Evolutionary conservation across 768 basidiomycete species (phyloP).

Genomic region (Termitomyces sp.): DNA sequence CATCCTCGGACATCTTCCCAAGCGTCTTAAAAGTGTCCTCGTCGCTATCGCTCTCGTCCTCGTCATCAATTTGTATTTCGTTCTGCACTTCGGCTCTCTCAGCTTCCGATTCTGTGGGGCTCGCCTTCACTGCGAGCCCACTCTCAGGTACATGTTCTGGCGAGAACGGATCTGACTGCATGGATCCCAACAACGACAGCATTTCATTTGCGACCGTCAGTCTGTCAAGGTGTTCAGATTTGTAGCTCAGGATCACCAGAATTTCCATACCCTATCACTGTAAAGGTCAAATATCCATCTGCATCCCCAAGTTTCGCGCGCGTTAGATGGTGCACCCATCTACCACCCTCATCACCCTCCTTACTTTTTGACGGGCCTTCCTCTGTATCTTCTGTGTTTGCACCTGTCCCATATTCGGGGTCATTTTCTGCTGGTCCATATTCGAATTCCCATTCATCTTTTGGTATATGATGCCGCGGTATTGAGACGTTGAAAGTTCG

Average conservation of each 20-base stretch:
- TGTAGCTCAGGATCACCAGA: neutral
- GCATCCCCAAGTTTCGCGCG: conserved; percentile 65
- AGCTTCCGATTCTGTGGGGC: conserved; percentile 14
- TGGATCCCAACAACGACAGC: conserved; percentile 83
- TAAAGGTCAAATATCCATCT: conserved; percentile 71
- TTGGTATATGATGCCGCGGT: conserved; percentile 86
- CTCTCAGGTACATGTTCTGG: conserved; percentile 43
- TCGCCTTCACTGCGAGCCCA: conserved; percentile 8
- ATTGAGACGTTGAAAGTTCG: conserved; percentile 95
- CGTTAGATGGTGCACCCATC: conserved; percentile 76
- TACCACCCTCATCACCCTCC: conserved; percentile 50
- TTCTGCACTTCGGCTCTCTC: conserved; percentile 17
- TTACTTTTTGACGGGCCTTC: conserved; percentile 20
- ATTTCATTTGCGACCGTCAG: conserved; percentile 90
- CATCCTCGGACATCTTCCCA: conserved; percentile 23
- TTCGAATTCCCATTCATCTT: conserved; percentile 79
- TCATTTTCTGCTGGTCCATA: conserved; percentile 81
- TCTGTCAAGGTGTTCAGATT: conserved; percentile 34
- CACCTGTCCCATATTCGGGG: conserved; percentile 56
- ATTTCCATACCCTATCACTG: conserved; percentile 75
- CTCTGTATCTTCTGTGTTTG: conserved; percentile 21
- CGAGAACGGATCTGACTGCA: conserved; percentile 75
- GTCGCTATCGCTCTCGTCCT: conserved; percentile 20
- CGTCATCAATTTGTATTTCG: conserved; percentile 13
- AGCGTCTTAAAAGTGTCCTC: conserved; percentile 21